Base-by-base conservation (phyloP, 768 basidiomycete species). In the Cantharellus anzutake region DNA sequence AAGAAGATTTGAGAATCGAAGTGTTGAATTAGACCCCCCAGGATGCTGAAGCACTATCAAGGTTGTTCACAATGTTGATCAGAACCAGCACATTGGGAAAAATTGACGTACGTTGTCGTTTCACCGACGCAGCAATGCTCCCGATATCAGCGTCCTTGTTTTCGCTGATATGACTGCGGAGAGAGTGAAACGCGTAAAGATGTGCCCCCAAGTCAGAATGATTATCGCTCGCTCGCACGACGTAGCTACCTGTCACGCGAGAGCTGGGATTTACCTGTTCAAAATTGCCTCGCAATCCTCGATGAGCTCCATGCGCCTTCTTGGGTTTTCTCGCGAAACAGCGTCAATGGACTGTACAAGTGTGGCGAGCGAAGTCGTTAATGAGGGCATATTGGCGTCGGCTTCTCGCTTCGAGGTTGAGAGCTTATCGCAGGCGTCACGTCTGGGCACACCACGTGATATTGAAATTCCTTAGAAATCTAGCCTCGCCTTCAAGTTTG, bases 91-190 rank as follows among this genome's bases (percentile, higher is more conserved):
- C n/a, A n/a, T n/a, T n/a, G n/a, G n/a, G n/a, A n/a, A n/a, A 50
- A 37, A 37, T 40, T 29, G 56, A 29, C 39, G 65, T 65, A 88
- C 87, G 70, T 64, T 81, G 78, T 64, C 81, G 76, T 68, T 83
- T 84, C 40, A 87, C 75, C 51, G 79, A 67, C 61, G 81, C 81
- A 7, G 79, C 73, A 16, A 88, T 74, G 64, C 84, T 80, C 0
- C 74, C 75, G 7, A 86, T 73, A 66, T 86, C 84, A 41, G 75
- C 72, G 62, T 83, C 80, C 61, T 76, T 75, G 57, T 73, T 75
- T 61, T 80, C 80, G 1, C 84, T 84, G 66, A 87, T 86, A 67
- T 83, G 81, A 68, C 85, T 88, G n/a, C n/a, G n/a, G n/a, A n/a
- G n/a, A n/a, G n/a, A n/a, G n/a, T n/a, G n/a, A n/a, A n/a, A n/a